Evolutionary conservation across 164 flowering plant species (phyloP), one percentile per base, ranked within the genome.

Genomic region (Akebia trifoliata): DNA sequence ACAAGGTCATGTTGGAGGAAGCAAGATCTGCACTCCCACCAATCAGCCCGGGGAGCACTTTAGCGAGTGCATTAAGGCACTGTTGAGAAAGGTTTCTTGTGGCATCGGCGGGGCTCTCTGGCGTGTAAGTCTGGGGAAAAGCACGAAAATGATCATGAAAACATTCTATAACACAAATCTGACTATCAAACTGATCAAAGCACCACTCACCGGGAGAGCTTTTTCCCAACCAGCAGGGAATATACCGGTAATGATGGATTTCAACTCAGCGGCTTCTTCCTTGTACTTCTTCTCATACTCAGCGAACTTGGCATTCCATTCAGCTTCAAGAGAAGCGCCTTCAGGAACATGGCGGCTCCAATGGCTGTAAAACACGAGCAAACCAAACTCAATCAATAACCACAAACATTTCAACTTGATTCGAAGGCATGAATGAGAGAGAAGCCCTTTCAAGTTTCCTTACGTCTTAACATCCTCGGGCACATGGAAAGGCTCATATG

Each of bases 11-110:
- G 84, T 93, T 93, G 67, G 99, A 93, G 61, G 96, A 87, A 46
- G 99, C 97, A 60, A 93, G 96, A 67, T 93, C 99, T 7, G 99
- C 99, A 74, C 97, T 90, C 17, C 99, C 99, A 73, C 99, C 99
- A 40, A 93, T 68, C 29, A 93, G 74, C 35, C 97, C 97, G 24
- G 99, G 99, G 22, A 93, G 78, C 53, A 78, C 89, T 37, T 69
- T 73, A 8, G 89, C 96, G 56, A 93, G 92, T 22, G 97, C 99
- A 72, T 93, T 93, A 11, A 93, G 87, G 60, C 69, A 63, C 59
- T 51, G 60, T 36, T 90, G 97, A 56, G 99, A 93, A 2, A 87
- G 80, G 71, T 84, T 90, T 68, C 99, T 76, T 49, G 99, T 93
- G 30, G 99, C 96, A 67, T 90, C 97, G 24, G 81, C 87, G 30